Base-by-base conservation (phyloP, 2,329 filamentous ascomycete species). In the Penicillium sp. region DNA sequence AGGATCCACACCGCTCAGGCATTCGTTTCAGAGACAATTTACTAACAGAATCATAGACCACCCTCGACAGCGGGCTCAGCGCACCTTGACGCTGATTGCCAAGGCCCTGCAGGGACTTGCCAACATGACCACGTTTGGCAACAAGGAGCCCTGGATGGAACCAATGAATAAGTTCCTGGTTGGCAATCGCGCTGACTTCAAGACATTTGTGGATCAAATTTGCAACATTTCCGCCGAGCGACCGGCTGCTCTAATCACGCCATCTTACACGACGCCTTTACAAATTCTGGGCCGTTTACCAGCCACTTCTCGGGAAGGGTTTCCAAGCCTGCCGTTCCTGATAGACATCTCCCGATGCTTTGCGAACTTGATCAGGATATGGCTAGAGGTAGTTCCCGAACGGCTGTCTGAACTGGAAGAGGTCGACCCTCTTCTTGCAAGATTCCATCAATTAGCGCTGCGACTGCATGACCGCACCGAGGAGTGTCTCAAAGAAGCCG, bases 111-210 rank as follows among this genome's bases (percentile, higher is more conserved):
- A 96, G 69, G 90, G 89, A 12, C 77, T 97, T 49, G 89, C 90
- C 13, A 96, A 96, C 65, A 78, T 96, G 70, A 88, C 88, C 2
- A 89, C 83, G 0, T 96, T 96, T 64, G 91, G 91, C 36, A 90
- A 87, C 63, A 95, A 95, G 65, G 91, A 97, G 68, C 83, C 86
- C n/a, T 97, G 90, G 89, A 96, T 97, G 90, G 90, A 95, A 70
- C 90, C 90, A 0, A 97, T 97, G 91, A 97, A 96, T 64, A 81
- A 80, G 38, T 96, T 96, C 60, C 73, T 97, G 40, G 78, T 77
- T 7, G 76, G 81, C 1, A 85, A 95, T 61, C 82, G 90, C 18
- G 79, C 85, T 58, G 81, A 86, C 35, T 89, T 96, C 68, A 94
- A 90, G 66, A 80, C 84, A 40, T 96, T 90, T 59, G 85, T 96